Conservation (phyloP, 192 early-diverging fungal genomes). For the Chytriomyces sp. region DNA sequence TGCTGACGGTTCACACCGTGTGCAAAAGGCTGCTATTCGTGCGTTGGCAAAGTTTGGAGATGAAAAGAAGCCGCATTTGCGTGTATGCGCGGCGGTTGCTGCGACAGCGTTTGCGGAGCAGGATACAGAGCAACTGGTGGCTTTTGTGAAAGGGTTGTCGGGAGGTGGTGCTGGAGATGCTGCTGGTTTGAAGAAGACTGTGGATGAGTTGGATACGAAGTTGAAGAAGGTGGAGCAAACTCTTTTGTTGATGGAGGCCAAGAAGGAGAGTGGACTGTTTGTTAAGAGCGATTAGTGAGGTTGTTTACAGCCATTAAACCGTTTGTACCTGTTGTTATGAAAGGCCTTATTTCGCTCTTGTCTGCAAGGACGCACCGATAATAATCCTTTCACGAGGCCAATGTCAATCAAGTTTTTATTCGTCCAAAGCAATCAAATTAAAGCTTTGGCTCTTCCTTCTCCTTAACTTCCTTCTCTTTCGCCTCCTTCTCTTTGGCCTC, state of each 20-base stretch:
- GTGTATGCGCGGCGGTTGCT: neutral
- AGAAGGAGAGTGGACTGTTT: slow-evolving; percentile 15
- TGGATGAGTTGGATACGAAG: slow-evolving; percentile 42
- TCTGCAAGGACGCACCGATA: too few relatives aligned
- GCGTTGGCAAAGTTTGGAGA: slow-evolving; percentile 25
- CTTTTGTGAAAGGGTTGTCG: slow-evolving; percentile 14
- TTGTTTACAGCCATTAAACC: too few relatives aligned
- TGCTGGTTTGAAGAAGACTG: slow-evolving; percentile 28
- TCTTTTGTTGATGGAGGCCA: slow-evolving; percentile 35
- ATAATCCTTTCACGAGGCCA: too few relatives aligned
- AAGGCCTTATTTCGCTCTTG: slow-evolving; percentile 44
- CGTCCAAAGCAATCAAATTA: too few relatives aligned
- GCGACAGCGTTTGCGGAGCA: slow-evolving; percentile 30
- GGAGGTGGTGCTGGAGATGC: slow-evolving; percentile 1
- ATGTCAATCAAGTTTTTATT: too few relatives aligned
- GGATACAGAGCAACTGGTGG: slow-evolving; percentile 21
- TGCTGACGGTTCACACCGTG: slow-evolving; percentile 7
- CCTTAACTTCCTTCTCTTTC: too few relatives aligned
- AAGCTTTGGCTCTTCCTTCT: too few relatives aligned
- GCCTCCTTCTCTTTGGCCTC: too few relatives aligned
- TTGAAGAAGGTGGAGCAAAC: slow-evolving; percentile 43
- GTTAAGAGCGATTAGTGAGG: too few relatives aligned
- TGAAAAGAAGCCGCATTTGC: slow-evolving; percentile 5
- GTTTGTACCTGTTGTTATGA: too few relatives aligned
- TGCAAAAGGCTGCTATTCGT: slow-evolving; percentile 21